Base-by-base conservation (phyloP, 805 yeast genomes). In the Wickerhamiella nectarea region DNA sequence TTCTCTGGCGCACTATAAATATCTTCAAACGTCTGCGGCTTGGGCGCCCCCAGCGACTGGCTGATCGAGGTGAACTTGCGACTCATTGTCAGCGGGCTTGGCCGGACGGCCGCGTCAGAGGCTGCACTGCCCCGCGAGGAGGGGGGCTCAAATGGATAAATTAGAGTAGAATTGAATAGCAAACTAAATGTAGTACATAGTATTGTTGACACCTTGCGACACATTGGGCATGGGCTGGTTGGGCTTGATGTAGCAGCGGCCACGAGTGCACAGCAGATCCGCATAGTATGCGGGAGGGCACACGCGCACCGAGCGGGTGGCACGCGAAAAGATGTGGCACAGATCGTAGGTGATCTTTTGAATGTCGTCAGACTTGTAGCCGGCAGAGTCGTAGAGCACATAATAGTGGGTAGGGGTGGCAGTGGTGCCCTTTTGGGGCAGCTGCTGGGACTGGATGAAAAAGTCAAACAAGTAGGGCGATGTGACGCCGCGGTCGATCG, bases 1-100 rank as follows among this genome's bases (percentile, higher is more conserved):
- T 85, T 84, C 61, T 91, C 97, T 0, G 96, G 97, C 54, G 82
- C 94, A 0, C 93, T 95, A 57, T 91, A 91, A 35, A 82, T 71
- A 54, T 85, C 94, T 50, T 75, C 81, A 59, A 34, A 20, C 7
- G 47, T 19, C 29, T 38, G 47, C 34, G 40, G 42, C 36, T 39
- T 39, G 14, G 36, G n/a, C 10, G 33, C 28, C 14, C 42, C 42
- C 19, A 39, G 42, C 14, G 42, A 21, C 24, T 34, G 33, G 22
- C 29, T 35, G 25, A 39, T 39, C 29, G 36, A 29, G 22, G 20
- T 31, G 14, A 39, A 39, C 18, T 22, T 34, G 22, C 42, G 42
- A 26, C 9, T 38, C 35, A 17, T 33, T n/a, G 35, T 28, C 31
- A 28, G 31, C 31, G 15, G 12, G 28, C 8, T 11, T 10, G 4